Base-by-base conservation (phyloP, 495 filamentous ascomycete species). In the Antarctomyces pellizariae region DNA sequence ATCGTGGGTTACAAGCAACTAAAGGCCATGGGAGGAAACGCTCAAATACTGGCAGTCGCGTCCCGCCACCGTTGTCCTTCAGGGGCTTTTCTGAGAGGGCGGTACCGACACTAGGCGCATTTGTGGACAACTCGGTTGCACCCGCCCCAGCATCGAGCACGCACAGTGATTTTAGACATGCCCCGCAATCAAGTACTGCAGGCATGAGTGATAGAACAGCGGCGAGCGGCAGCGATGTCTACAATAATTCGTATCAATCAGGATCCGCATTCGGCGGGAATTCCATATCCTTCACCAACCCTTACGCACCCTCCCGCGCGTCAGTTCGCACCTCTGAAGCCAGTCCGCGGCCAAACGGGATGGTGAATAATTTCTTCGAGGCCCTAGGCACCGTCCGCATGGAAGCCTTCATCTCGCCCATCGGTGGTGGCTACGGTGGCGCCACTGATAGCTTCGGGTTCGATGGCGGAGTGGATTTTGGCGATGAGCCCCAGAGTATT, bases 331-430 rank as follows among this genome's bases (percentile, higher is more conserved):
- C 40, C n/a, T 41, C 32, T 10, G 41, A 43, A 12, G 37, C 36
- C 4, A 36, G 30, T 7, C 28, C 31, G 13, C 30, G 46, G 6
- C 46, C 46, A 7, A 44, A 43, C 13, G 37, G 40, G 4, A 42
- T 45, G 13, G 41, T 43, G 34, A 52, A 52, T 29, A 70, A 71
- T 32, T 71, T 71, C 48, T 70, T 72, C 44, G 68, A 74, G 21
- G 70, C 75, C 0, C 73, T 90, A 16, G 86, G 86, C 9, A 92
- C 80, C 6, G 67, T 97, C 21, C 67, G 86, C 16, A 97, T 97
- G 86, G 86, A 95, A 47, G 86, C 86, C 0, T 97, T 97, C 42
- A 74, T 83, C 28, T 68, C 67, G 31, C 62, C 64, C 8, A 43
- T 64, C 8, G 45, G 49, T 5, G 49, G n/a, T n/a, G n/a, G n/a